A percentile compares a stretch with the other conserved stretches of the same genome.
phyloP scores from a whole-genome alignment of 1,284 basidiomycete species.

The Chalciporus sp. region DNA sequence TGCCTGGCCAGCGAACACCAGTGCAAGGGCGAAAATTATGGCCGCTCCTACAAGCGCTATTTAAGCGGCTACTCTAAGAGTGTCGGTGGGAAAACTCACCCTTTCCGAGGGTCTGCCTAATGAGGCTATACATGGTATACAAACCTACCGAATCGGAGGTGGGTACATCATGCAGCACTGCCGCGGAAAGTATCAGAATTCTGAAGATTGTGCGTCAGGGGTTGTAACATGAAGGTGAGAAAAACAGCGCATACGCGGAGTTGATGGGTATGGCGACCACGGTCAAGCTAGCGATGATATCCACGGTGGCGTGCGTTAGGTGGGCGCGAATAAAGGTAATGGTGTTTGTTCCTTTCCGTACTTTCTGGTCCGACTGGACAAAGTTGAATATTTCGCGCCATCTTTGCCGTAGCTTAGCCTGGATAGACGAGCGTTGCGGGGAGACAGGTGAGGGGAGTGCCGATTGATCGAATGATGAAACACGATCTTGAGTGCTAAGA shows the following conservation, averaged over 20 bases:
- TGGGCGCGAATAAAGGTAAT: slow-evolving; percentile 64
- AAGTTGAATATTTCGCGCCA: slow-evolving; percentile 28
- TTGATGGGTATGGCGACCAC: slow-evolving; percentile 78
- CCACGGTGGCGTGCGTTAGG: slow-evolving; percentile 62
- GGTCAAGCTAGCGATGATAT: slow-evolving; percentile 55
- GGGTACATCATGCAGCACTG: slow-evolving; percentile 53
- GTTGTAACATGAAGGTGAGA: no score
- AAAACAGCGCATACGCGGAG: slow-evolving; percentile 41
- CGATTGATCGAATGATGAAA: slow-evolving; percentile 34
- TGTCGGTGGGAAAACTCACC: no score
- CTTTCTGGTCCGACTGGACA: slow-evolving; percentile 39
- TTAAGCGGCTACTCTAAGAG: no score
- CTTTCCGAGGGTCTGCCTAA: slow-evolving; percentile 58
- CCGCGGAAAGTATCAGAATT: slow-evolving; percentile 56
- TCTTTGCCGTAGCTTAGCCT: background rate
- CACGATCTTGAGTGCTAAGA: slow-evolving; percentile 68
- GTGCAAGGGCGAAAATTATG: slow-evolving; percentile 74
- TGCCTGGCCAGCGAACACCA: slow-evolving; percentile 79
- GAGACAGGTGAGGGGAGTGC: slow-evolving; percentile 1
- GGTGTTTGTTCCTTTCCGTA: slow-evolving; percentile 51
- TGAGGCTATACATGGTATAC: slow-evolving; percentile 70
- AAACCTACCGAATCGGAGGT: slow-evolving; percentile 53
- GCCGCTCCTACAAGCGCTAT: slow-evolving; percentile 51
- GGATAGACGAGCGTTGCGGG: background rate
- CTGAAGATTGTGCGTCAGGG: no score